Base-by-base conservation (phyloP, 2,329 filamentous ascomycete genomes). In the Fusarium irregulare region DNA sequence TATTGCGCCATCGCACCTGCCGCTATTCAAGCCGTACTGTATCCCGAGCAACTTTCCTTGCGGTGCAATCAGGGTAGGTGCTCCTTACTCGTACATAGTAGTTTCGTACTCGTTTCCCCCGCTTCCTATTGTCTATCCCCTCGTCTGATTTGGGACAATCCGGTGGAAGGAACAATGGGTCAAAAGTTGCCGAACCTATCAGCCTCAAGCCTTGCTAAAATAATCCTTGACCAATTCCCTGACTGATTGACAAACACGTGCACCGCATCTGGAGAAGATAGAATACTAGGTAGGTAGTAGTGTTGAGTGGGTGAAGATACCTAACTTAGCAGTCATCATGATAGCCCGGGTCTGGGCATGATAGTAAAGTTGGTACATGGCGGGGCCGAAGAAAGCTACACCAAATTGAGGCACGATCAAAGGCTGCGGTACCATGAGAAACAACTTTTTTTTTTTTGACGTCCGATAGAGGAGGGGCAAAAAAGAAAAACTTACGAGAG, bases 181-280 rank as follows among this genome's bases (percentile, higher is more conserved):
- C 53, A 53, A 53, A 46, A 56, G 49, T 54, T 61, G 48, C 68
- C 72, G 64, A 60, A 60, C 64, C 71, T 74, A 71, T 73, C 61
- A 66, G 69, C 67, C 72, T 60, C 40, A 60, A 62, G 48, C 32
- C 60, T 34, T 34, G 47, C 37, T 45, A 53, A 40, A 51, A 53
- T 60, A 40, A 61, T 46, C 64, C 67, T 56, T 58, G 71, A 63
- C 73, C 73, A 75, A 73, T 76, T 60, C 72, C 71, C 60, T 75
- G 73, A 75, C 69, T 72, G 72, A 66, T 72, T 75, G 66, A 55
- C 66, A 70, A 41, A 73, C 73, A 76, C 73, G 73, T 76, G 73
- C 69, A 60, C 42, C 56, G 34, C 42, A 55, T 60, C 59, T 53
- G 66, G 64, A 65, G 53, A 71, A 55, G 53, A 56, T 45, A 58